Conservation (phyloP, 345 rosid genomes). For the Brassica juncea region DNA sequence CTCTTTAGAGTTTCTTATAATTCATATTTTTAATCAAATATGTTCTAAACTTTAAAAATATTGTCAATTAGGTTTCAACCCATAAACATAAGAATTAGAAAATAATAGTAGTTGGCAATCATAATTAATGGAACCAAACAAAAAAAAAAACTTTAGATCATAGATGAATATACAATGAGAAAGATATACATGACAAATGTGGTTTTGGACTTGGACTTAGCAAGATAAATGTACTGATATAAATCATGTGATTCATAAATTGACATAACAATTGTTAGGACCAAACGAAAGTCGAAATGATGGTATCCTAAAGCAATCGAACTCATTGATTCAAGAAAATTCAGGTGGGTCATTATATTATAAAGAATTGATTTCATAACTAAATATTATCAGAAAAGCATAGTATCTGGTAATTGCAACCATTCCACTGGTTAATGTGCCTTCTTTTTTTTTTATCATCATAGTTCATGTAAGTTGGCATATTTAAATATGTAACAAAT, state of each 20-base stretch:
- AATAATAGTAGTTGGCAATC: background rate
- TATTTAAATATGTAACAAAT: slow-evolving; percentile 2
- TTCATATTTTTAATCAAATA: background rate
- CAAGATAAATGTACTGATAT: background rate
- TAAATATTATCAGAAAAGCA: background rate
- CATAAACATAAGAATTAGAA: background rate
- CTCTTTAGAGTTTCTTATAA: background rate
- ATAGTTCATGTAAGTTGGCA: slow-evolving; percentile 31
- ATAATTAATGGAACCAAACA: background rate
- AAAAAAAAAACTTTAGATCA: background rate
- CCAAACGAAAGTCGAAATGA: slow-evolving; percentile 16
- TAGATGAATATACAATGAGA: background rate
- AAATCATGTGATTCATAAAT: background rate
- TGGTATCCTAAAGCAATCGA: slow-evolving; percentile 28
- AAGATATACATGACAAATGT: background rate
- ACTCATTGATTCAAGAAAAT: slow-evolving; percentile 25
- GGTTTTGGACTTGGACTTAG: background rate
- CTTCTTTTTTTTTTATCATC: slow-evolving; percentile 7
- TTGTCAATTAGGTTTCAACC: background rate
- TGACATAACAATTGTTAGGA: slow-evolving; percentile 18
- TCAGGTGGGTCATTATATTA: slow-evolving; percentile 19
- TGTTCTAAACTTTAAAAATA: background rate
- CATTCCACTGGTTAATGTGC: slow-evolving; percentile 25
- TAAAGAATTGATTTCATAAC: slow-evolving; percentile 1
- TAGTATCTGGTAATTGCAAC: slow-evolving; percentile 5